Base-by-base conservation (phyloP, 2,329 filamentous ascomycete species). In the Ophiosphaerella korrae region DNA sequence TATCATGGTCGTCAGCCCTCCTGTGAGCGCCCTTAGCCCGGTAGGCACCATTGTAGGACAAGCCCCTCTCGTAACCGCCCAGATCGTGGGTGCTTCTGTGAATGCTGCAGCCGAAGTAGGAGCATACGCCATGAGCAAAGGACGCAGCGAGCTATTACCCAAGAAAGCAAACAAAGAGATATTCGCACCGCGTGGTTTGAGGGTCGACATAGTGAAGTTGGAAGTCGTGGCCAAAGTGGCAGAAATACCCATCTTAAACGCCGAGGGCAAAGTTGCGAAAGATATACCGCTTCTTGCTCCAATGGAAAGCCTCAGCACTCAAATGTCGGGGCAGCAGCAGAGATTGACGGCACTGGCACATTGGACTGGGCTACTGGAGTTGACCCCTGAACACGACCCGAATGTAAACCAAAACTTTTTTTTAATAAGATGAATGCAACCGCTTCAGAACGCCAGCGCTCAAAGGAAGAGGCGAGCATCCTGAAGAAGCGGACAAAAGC, bases 201-300 rank as follows among this genome's bases (percentile, higher is more conserved):
- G 43, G 18, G 33, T 40, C 4, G 38, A 44, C 9, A 52, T 52
- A 16, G 44, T 44, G 26, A 48, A 35, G 26, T 29, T 48, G 8
- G 50, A 52, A 24, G 48, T 41, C 7, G 35, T 50, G 14, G 48
- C 48, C 3, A 43, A 45, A 18, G 36, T 31, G 14, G 48, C 37
- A 5, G n/a, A 16, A 12, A 50, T 50, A 36, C 48, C 42, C 2
- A 45, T 50, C 12, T 31, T 50, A 9, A 12, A 41, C 21, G 48
- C 26, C 6, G 36, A 40, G 18, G 48, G 48, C 36, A 50, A 34
- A 29, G 32, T 45, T 11, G 29, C 9, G 7, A 50, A 45, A 36
- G 35, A 40, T 4, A 24, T n/a, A 8, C 14, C 14, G 13, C 31
- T 50, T 3, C 37, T 50, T 31, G 34, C 36, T 13, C 41, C 41